A percentile compares a stretch with the other conserved stretches of the same genome.
These are phyloP conservation scores for Neopestalotiopsis clavispora DNA, from an alignment of 2,329 filamentous ascomycete species.

Conservation along the genomic window DNA sequence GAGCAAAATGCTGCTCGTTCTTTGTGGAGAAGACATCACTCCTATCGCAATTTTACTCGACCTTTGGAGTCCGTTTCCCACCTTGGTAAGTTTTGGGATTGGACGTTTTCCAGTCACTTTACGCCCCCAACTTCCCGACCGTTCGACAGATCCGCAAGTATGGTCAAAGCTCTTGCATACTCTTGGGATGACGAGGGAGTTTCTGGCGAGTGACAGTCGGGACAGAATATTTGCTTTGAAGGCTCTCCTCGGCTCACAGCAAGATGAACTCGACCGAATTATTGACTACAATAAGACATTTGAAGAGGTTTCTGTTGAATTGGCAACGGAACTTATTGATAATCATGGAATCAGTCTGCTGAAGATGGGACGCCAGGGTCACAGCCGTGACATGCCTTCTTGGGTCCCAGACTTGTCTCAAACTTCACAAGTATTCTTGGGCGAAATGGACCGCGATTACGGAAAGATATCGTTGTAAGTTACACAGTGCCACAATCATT, in stretches of 20 bases:
- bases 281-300: not conserved
- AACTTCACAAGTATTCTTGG: not conserved
- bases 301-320: not conserved
- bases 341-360: not conserved
- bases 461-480: too few species aligned
- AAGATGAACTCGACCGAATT: not conserved
- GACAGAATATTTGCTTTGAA: not conserved
- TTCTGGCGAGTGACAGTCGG: not conserved
- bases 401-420: not conserved
- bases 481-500: too few species aligned
- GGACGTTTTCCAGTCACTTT: too few species aligned
- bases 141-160: too few species aligned
- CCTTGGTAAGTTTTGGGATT: too few species aligned
- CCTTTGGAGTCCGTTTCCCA: not conserved
- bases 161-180: not conserved
- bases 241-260: not conserved
- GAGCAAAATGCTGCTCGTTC: not conserved
- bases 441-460: too few species aligned
- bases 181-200: not conserved
- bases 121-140: too few species aligned
- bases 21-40: not conserved
- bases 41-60: not conserved
- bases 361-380: not conserved
- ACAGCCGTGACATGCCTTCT: not conserved
- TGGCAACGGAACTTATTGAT: not conserved